Evolutionary conservation across 371 early-diverging fungal genomes (phyloP).

Genomic region (Rhizopus arrhizus): DNA sequence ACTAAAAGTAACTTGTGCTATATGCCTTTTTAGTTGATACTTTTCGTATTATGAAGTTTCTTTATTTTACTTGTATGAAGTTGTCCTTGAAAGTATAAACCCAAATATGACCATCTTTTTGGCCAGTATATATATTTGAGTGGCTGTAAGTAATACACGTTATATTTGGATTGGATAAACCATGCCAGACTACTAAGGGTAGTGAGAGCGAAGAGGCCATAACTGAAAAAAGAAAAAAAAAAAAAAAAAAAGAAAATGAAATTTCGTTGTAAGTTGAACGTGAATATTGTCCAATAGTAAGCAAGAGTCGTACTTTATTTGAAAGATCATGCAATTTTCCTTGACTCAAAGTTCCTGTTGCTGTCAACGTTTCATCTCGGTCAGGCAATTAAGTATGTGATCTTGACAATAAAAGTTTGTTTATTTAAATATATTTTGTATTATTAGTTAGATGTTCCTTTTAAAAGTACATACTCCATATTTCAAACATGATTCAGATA

Average conservation of each 20-base stretch:
- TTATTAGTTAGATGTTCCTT: too few species aligned
- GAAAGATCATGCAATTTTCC: too few species aligned
- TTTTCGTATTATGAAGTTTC: not conserved
- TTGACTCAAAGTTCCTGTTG: too few species aligned
- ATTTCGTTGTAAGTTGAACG: not conserved
- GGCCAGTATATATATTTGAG: slow-evolving; percentile 56
- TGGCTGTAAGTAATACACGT: slow-evolving; percentile 38
- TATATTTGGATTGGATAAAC: slow-evolving; percentile 42
- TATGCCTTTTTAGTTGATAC: not conserved
- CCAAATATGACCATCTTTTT: slow-evolving; percentile 66
- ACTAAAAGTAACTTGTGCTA: slow-evolving; percentile 57
- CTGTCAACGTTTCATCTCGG: too few species aligned
- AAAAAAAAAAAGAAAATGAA: slow-evolving; percentile 1
- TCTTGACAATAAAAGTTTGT: too few species aligned
- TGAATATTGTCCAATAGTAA: not conserved
- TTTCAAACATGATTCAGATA: too few species aligned
- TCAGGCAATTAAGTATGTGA: too few species aligned
- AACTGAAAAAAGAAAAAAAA: slow-evolving; percentile 2
- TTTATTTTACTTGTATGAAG: slow-evolving; percentile 4
- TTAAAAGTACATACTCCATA: too few species aligned
- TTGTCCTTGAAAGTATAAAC: slow-evolving; percentile 36
- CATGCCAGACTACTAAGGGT: slow-evolving; percentile 51
- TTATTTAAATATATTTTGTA: too few species aligned
- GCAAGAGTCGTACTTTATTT: not conserved
- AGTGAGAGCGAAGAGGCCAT: slow-evolving; percentile 49